A percentile compares a stretch with the other conserved stretches of the same genome.
phyloP scores from a whole-genome alignment of 1,284 basidiomycete species.

The Microstroma glucosiphilum region DNA sequence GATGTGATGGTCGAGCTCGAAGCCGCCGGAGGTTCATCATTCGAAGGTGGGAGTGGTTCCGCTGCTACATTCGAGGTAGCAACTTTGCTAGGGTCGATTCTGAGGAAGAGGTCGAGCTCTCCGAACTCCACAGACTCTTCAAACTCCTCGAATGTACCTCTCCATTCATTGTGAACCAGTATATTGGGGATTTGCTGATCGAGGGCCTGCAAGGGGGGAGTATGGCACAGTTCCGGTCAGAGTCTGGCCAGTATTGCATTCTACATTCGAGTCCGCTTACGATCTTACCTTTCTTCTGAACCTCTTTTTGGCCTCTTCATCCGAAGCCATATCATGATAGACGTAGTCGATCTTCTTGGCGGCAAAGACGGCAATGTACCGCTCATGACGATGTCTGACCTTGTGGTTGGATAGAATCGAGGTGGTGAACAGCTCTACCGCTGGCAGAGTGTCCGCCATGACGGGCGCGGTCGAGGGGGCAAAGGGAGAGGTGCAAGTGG shows the following conservation, averaged over 20 bases:
- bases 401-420: constrained; percentile 48
- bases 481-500: not conserved
- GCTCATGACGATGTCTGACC: constrained; percentile 42
- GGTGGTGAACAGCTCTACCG: constrained; percentile 49
- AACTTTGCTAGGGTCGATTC: constrained; percentile 20
- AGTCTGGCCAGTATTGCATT: not conserved
- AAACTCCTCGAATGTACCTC: constrained; percentile 48
- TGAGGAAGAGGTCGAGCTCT: constrained; percentile 43
- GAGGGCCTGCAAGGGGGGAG: constrained; percentile 16
- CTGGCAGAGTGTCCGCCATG: constrained; percentile 11
- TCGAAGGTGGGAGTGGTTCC: not conserved
- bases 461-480: not conserved
- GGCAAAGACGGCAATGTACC: constrained; percentile 39
- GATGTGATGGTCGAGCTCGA: not conserved
- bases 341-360: constrained; percentile 47
- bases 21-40: not conserved
- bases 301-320: constrained; percentile 45
- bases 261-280: not conserved
- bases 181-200: constrained; percentile 45
- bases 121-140: constrained; percentile 49
- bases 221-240: not conserved
- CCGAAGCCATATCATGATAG: constrained; percentile 46
- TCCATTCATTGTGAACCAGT: constrained; percentile 49
- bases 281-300: constrained; percentile 43
- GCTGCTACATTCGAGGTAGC: constrained; percentile 7